Percentiles rank a stretch among this genome's conserved stretches.
Evolutionary conservation across 1,284 basidiomycete genomes (phyloP).

Genomic region (Fomitopsis betulina): DNA sequence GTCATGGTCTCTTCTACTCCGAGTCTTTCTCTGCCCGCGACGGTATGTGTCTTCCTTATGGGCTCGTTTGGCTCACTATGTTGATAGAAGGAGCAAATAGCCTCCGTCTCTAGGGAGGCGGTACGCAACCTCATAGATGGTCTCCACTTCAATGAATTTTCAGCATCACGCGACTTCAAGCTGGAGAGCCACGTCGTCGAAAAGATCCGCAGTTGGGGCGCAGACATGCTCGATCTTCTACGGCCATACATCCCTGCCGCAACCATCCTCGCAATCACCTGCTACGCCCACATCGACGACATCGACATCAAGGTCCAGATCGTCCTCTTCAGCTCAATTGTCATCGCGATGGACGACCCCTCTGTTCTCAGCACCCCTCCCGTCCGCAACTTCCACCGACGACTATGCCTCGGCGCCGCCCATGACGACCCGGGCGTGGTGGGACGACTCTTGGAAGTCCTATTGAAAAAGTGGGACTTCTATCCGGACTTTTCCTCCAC

Average conservation of each 20-base stretch:
- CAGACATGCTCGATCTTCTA: background rate
- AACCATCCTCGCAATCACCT: conserved; percentile 7
- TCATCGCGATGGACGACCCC: conserved; percentile 11
- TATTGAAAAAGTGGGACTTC: conserved; percentile 6
- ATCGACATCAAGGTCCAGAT: conserved; percentile 12
- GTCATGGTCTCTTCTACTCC: too few relatives aligned
- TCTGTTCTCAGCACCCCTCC: conserved; percentile 7
- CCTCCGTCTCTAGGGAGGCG: too few relatives aligned
- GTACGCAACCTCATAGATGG: too few relatives aligned
- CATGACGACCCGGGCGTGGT: conserved; percentile 12
- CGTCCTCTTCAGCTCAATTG: conserved; percentile 12
- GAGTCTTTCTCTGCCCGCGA: too few relatives aligned
- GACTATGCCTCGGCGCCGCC: conserved; percentile 6
- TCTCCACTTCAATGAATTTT: too few relatives aligned
- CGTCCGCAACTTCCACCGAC: conserved; percentile 10
- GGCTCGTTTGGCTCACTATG: too few relatives aligned
- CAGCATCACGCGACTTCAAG: too few relatives aligned
- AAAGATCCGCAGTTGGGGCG: conserved; percentile 4
- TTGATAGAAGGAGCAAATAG: too few relatives aligned
- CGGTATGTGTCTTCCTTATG: too few relatives aligned
- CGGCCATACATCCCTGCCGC: conserved; percentile 1
- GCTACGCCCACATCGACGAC: conserved; percentile 12
- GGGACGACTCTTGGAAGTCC: conserved; percentile 6
- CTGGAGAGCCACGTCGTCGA: conserved; percentile 4
- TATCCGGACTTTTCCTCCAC: conserved; percentile 11